phyloP scores from a whole-genome alignment of 768 basidiomycete genomes.

The Epithele typhae region DNA sequence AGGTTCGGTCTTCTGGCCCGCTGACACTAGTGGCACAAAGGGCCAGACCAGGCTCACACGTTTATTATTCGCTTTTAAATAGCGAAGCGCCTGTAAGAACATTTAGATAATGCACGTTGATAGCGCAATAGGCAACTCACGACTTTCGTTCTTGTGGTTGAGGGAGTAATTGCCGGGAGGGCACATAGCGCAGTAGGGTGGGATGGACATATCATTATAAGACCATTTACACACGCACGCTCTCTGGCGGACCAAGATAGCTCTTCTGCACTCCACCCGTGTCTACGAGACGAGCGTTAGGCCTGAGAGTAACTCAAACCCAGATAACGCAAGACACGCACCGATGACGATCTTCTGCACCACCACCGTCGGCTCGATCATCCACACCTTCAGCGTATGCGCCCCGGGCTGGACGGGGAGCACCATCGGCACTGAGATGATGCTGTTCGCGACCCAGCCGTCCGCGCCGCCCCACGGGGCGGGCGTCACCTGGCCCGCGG shows the following conservation, averaged over 20 bases:
- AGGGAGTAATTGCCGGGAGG: too few relatives aligned
- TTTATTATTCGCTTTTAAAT: too few relatives aligned
- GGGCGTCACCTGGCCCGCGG: constrained; percentile 40
- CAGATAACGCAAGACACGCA: constrained; percentile 21
- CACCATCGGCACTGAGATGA: constrained; percentile 37
- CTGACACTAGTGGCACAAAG: too few relatives aligned
- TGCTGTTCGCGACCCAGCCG: constrained; percentile 51
- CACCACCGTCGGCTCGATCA: constrained; percentile 57
- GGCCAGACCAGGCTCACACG: too few relatives aligned
- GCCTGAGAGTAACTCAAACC: not conserved
- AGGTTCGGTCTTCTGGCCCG: too few relatives aligned
- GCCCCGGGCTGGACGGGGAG: constrained; percentile 44
- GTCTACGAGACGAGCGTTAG: constrained; percentile 31
- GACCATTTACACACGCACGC: constrained; percentile 24
- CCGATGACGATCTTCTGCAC: constrained; percentile 60
- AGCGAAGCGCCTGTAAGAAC: too few relatives aligned
- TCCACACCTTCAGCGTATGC: constrained; percentile 59
- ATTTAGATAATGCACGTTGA: too few relatives aligned
- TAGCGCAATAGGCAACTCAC: too few relatives aligned
- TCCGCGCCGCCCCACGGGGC: constrained; percentile 40
- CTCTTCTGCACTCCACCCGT: constrained; percentile 50
- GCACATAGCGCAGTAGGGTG: too few relatives aligned
- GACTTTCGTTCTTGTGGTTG: too few relatives aligned
- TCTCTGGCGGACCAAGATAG: constrained; percentile 65
- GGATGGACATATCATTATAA: too few relatives aligned